Conservation (phyloP, 1,139 yeast genomes). For the Eremothecium cymbalariae region DNA sequence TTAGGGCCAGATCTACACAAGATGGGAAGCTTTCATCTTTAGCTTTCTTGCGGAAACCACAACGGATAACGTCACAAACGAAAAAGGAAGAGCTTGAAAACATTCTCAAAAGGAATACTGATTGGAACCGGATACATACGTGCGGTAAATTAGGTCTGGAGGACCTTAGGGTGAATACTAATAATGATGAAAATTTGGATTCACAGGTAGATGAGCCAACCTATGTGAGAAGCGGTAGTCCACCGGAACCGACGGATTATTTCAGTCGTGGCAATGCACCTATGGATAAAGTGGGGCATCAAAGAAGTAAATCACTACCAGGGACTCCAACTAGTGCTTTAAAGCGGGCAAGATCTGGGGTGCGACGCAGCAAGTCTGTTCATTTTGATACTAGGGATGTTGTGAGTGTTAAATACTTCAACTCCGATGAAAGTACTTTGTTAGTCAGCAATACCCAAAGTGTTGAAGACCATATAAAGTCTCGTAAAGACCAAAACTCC, state of each 20-base stretch:
- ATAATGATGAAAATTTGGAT: slow-evolving; percentile 6
- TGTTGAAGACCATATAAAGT: slow-evolving; percentile 2
- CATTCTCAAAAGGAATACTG: slow-evolving; percentile 21
- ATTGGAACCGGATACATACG: slow-evolving; percentile 16
- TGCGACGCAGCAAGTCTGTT: slow-evolving; percentile 28
- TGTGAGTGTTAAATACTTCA: slow-evolving; percentile 27
- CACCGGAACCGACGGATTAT: slow-evolving; percentile 5
- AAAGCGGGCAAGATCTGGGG: slow-evolving; percentile 9
- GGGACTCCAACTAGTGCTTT: slow-evolving; percentile 15
- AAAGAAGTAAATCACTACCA: slow-evolving; percentile 29
- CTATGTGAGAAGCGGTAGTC: slow-evolving; percentile 2
- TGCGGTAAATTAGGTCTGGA: not conserved
- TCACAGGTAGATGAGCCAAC: slow-evolving; percentile 2
- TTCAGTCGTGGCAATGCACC: slow-evolving; percentile 1
- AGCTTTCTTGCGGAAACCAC: slow-evolving; percentile 24
- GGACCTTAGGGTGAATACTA: not conserved
- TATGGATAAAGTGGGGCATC: slow-evolving; percentile 1
- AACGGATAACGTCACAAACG: slow-evolving; percentile 17
- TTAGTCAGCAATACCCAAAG: slow-evolving; percentile 16
- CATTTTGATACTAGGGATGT: slow-evolving; percentile 27
- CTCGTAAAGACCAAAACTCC: not conserved
- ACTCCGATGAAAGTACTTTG: slow-evolving; percentile 28
- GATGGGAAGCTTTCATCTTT: slow-evolving; percentile 17
- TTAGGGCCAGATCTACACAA: slow-evolving; percentile 3
- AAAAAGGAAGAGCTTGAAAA: slow-evolving; percentile 19